Conservation (phyloP, 768 basidiomycete genomes). For the Rhizopogon sp. region DNA sequence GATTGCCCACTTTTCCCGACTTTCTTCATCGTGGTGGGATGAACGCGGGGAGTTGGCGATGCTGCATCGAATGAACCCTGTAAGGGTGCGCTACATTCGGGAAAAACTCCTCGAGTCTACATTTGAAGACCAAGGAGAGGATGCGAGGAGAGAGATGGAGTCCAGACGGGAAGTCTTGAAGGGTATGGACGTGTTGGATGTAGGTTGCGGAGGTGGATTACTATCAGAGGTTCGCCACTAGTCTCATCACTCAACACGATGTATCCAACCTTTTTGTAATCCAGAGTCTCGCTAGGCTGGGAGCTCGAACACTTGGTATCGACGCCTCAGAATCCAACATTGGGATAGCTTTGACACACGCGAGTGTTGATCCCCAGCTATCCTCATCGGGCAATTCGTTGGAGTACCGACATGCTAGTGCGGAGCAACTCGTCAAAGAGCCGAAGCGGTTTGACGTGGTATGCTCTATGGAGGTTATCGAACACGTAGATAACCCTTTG, state of each 20-base stretch:
- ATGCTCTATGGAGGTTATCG: conserved; percentile 96
- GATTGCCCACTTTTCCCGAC: conserved; percentile 83
- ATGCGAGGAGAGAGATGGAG: conserved; percentile 23
- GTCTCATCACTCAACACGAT: background rate
- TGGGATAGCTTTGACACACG: conserved; percentile 78
- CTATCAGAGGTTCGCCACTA: conserved; percentile 72
- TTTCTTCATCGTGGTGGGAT: conserved; percentile 95
- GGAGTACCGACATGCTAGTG: conserved; percentile 66
- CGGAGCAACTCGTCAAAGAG: conserved; percentile 66
- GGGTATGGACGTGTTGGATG: conserved; percentile 76
- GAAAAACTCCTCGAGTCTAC: conserved; percentile 65
- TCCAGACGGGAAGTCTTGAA: conserved; percentile 36
- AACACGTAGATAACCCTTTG: conserved; percentile 92
- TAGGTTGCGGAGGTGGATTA: conserved; percentile 94
- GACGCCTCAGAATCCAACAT: conserved; percentile 91
- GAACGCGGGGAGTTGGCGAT: conserved; percentile 86
- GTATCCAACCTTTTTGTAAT: conserved; percentile 1
- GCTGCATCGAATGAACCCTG: conserved; percentile 94
- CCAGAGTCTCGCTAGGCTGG: conserved; percentile 83
- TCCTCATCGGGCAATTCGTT: conserved; percentile 33
- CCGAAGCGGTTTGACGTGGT: conserved; percentile 81
- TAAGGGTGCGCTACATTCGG: conserved; percentile 76
- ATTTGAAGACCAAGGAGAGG: conserved; percentile 47
- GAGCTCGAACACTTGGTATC: conserved; percentile 84
- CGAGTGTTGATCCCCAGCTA: conserved; percentile 68